Evolutionary conservation across 2,329 filamentous ascomycete genomes (phyloP).

Genomic region (Paraphoma chrysanthemicola): DNA sequence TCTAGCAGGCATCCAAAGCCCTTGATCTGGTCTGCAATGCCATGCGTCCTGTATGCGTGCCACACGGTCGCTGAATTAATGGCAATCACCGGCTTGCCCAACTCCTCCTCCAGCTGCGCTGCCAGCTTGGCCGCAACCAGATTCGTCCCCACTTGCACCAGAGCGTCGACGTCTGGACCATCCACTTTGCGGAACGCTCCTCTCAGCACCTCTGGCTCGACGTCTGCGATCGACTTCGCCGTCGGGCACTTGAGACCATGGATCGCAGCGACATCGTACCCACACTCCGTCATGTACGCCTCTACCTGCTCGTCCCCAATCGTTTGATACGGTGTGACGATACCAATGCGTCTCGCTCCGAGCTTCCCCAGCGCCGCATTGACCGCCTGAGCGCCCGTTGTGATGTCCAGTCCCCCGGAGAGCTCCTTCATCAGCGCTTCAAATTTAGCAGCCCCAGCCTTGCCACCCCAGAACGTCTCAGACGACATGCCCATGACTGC

Average conservation of each 20-base stretch:
- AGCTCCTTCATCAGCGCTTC: slow-evolving; percentile 38
- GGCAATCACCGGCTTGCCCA: slow-evolving; percentile 26
- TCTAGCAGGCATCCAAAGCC: slow-evolving; percentile 22
- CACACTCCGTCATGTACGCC: slow-evolving; percentile 40
- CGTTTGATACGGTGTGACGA: slow-evolving; percentile 42
- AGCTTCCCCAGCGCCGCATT: slow-evolving; percentile 36
- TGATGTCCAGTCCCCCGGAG: slow-evolving; percentile 34
- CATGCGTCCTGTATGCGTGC: slow-evolving; percentile 22
- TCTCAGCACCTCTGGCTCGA: slow-evolving; percentile 14
- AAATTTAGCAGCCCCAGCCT: slow-evolving; percentile 37
- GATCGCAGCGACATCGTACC: slow-evolving; percentile 35
- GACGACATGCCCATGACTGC: slow-evolving; percentile 42
- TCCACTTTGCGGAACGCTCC: slow-evolving; percentile 22
- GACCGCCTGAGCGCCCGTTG: slow-evolving; percentile 41
- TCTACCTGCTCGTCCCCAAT: slow-evolving; percentile 42
- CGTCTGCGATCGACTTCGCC: slow-evolving; percentile 19
- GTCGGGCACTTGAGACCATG: slow-evolving; percentile 36
- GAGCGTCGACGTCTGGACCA: slow-evolving; percentile 18
- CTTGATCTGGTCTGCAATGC: slow-evolving; percentile 18
- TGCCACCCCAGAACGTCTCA: slow-evolving; percentile 44
- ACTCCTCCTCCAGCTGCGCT: slow-evolving; percentile 12
- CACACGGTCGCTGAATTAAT: slow-evolving; percentile 28
- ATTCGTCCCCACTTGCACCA: slow-evolving; percentile 27
- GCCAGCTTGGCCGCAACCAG: slow-evolving; percentile 22
- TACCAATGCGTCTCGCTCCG: slow-evolving; percentile 35